A percentile compares a stretch with the other conserved stretches of the same genome.
Evolutionary conservation across 148 eudicot genomes (phyloP).

Genomic region (Rhododendron ferrugineum): DNA sequence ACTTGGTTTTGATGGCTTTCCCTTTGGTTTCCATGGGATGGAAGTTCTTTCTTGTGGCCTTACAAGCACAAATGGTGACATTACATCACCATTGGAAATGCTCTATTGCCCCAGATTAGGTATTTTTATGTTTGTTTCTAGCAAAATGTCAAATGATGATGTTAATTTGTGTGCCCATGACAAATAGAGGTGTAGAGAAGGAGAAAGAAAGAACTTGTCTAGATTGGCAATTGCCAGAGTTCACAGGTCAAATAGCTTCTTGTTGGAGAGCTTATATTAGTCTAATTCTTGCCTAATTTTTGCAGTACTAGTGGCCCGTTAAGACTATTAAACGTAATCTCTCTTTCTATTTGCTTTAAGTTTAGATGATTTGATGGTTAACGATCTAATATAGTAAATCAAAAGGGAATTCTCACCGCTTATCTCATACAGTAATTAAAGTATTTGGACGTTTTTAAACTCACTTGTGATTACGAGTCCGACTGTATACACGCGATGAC

Average conservation of each 20-base stretch:
- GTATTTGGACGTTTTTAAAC: neutral
- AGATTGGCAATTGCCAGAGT: neutral
- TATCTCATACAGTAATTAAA: neutral
- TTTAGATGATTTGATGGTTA: neutral
- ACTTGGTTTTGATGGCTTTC: neutral
- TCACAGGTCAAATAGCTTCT: neutral
- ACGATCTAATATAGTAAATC: neutral
- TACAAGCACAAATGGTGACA: neutral
- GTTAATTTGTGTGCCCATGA: neutral
- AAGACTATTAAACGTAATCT: neutral
- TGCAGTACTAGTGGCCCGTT: neutral
- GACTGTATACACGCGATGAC: neutral
- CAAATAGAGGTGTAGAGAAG: neutral
- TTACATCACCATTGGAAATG: neutral
- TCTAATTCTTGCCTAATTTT: neutral
- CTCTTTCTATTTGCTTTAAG: neutral
- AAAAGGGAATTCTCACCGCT: neutral
- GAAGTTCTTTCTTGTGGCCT: neutral
- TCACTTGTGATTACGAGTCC: neutral
- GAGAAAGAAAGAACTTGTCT: neutral
- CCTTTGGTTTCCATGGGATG: neutral
- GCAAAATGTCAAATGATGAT: neutral
- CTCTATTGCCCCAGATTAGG: neutral
- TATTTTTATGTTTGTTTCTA: neutral
- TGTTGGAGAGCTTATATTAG: neutral